Percentiles rank a stretch among this genome's conserved stretches.
Evolutionary conservation across 306 rosid genomes (phyloP).

Genomic region (Medicago lupulina): DNA sequence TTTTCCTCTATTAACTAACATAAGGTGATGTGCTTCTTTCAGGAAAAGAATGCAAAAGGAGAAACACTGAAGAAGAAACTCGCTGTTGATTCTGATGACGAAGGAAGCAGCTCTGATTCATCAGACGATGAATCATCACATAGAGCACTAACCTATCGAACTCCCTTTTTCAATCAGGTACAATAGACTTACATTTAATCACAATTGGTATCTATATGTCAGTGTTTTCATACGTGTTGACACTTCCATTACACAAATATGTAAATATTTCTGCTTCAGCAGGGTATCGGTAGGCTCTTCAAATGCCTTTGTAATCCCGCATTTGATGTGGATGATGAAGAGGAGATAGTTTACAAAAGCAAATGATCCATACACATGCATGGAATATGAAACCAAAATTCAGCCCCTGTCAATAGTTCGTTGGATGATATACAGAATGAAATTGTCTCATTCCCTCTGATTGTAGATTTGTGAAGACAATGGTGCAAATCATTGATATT

Average conservation of each 20-base stretch:
- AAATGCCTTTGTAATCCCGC: slow-evolving; percentile 99
- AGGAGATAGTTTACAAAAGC: slow-evolving; percentile 82
- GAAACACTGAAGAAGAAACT: slow-evolving; percentile 71
- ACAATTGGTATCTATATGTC: too few relatives aligned
- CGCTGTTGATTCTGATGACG: slow-evolving; percentile 62
- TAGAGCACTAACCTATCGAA: slow-evolving; percentile 68
- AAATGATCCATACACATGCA: slow-evolving; percentile 50
- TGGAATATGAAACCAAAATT: slow-evolving; percentile 23
- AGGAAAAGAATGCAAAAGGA: slow-evolving; percentile 65
- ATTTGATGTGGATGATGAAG: slow-evolving; percentile 94
- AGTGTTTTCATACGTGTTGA: not conserved
- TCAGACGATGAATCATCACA: slow-evolving; percentile 78
- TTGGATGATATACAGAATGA: slow-evolving; percentile 36
- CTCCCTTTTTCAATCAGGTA: slow-evolving; percentile 90
- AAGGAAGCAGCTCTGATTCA: slow-evolving; percentile 76
- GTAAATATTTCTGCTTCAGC: slow-evolving; percentile 38
- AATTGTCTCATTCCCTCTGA: slow-evolving; percentile 11
- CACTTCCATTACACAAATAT: not conserved
- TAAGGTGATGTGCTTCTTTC: slow-evolving; percentile 37
- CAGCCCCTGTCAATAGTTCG: slow-evolving; percentile 19
- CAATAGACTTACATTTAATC: not conserved
- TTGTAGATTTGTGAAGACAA: slow-evolving; percentile 27
- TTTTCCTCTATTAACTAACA: not conserved
- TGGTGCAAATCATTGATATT: slow-evolving; percentile 36
- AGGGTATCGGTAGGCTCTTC: slow-evolving; percentile 93